Conservation (phyloP, 2,329 filamentous ascomycete species). For the Aspergillus alliaceus region DNA sequence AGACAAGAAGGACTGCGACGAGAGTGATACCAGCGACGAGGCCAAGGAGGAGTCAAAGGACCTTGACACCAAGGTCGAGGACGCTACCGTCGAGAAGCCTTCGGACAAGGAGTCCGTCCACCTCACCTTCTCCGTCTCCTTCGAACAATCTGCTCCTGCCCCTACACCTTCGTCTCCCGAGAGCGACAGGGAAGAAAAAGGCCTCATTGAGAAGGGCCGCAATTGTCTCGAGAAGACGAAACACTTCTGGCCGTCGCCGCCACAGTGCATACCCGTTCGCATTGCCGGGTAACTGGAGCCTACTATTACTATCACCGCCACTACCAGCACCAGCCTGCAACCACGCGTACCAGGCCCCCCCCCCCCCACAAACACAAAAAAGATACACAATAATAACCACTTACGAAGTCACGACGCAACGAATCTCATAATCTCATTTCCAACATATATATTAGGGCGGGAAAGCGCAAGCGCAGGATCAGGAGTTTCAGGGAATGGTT, state of each 20-base stretch:
- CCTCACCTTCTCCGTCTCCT: neutral
- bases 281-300: constrained; percentile 18
- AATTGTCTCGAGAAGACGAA: constrained; percentile 30
- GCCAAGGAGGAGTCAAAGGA: constrained; percentile 7
- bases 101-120: neutral
- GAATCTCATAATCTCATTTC: neutral
- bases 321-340: neutral
- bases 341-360: neutral
- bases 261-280: constrained; percentile 22
- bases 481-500: neutral
- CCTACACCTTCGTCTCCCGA: constrained; percentile 2
- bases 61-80: neutral
- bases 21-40: constrained; percentile 7
- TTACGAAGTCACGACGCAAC: neutral
- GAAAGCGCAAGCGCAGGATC: neutral
- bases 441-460: neutral
- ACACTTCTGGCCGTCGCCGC: constrained; percentile 26
- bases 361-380: neutral
- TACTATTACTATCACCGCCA: too few relatives aligned
- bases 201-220: constrained; percentile 28
- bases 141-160: neutral
- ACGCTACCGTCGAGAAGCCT: neutral
- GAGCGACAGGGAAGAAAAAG: constrained; percentile 14
- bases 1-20: constrained; percentile 3
- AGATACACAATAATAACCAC: neutral